A percentile compares a stretch with the other conserved stretches of the same genome.
phyloP scores from a whole-genome alignment of 179 eudicot genomes.

The Pouteria campechiana region DNA sequence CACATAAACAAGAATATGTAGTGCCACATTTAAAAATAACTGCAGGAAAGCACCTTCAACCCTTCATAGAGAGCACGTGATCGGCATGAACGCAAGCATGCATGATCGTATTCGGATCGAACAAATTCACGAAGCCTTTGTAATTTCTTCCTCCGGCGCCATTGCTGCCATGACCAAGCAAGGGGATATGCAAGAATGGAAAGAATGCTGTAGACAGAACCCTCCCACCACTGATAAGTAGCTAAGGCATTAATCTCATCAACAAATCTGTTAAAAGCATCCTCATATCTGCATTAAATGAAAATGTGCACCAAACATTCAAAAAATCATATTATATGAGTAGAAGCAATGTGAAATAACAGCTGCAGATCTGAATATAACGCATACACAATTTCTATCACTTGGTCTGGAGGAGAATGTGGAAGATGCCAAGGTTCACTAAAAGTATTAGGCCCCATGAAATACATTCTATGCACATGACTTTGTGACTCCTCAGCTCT shows the following conservation, averaged over 20 bases:
- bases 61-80: slow-evolving; percentile 99
- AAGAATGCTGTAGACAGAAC: slow-evolving; percentile 73
- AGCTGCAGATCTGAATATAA: slow-evolving; percentile 6
- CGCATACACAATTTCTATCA: slow-evolving; percentile 83
- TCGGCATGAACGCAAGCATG: slow-evolving; percentile 98
- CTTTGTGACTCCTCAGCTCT: slow-evolving; percentile 92
- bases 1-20: neutral
- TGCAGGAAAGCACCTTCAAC: slow-evolving; percentile 51
- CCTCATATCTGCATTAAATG: slow-evolving; percentile 66
- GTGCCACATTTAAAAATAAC: neutral
- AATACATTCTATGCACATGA: slow-evolving; percentile 95
- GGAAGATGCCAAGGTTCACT: slow-evolving; percentile 99
- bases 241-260: slow-evolving; percentile 87
- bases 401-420: slow-evolving; percentile 88
- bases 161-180: slow-evolving; percentile 96
- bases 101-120: slow-evolving; percentile 98
- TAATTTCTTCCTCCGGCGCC: slow-evolving; percentile 79
- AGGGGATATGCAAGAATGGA: slow-evolving; percentile 68
- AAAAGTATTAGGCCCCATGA: slow-evolving; percentile 92
- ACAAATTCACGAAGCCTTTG: slow-evolving; percentile 95
- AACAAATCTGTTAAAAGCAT: slow-evolving; percentile 83
- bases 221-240: slow-evolving; percentile 99
- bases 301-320: neutral
- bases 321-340: neutral
- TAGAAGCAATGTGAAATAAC: neutral